Evolutionary conservation across 2,329 filamentous ascomycete genomes (phyloP).

Genomic region (Drechslerella stenobrocha): DNA sequence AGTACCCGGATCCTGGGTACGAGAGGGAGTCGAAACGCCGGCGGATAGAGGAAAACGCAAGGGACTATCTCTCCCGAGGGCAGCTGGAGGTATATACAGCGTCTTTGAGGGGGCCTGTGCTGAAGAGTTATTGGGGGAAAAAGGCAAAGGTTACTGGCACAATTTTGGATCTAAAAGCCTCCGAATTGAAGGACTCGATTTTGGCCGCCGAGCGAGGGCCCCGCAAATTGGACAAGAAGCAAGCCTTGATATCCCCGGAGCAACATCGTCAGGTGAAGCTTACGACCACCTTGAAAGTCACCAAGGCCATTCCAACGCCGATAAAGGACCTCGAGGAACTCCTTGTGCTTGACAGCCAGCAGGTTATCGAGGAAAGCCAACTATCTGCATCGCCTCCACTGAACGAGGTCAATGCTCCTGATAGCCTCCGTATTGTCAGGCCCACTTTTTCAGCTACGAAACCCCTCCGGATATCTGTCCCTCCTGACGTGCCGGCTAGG

Average conservation of each 20-base stretch:
- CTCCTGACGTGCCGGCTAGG: background rate
- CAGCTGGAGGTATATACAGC: conserved; percentile 26
- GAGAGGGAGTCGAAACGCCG: conserved; percentile 26
- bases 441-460: background rate
- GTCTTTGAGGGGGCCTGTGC: conserved; percentile 21
- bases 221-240: background rate
- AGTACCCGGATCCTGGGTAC: conserved; percentile 24
- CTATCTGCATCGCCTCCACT: conserved; percentile 1
- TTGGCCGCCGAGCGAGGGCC: conserved; percentile 9
- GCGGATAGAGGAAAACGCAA: conserved; percentile 30
- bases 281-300: conserved; percentile 6
- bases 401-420: conserved; percentile 2
- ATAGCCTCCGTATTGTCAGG: background rate
- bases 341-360: conserved; percentile 36
- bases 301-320: conserved; percentile 7
- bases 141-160: conserved; percentile 25
- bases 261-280: conserved; percentile 6
- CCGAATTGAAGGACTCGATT: conserved; percentile 21
- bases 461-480: background rate
- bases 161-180: conserved; percentile 20
- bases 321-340: conserved; percentile 9
- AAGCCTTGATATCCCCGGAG: background rate
- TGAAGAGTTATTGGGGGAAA: conserved; percentile 31
- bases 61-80: conserved; percentile 33
- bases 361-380: conserved; percentile 7